Evolutionary conservation across 331 rosid species (phyloP), one percentile per base, ranked within the genome.

Genomic region (Dryas integrifolia): DNA sequence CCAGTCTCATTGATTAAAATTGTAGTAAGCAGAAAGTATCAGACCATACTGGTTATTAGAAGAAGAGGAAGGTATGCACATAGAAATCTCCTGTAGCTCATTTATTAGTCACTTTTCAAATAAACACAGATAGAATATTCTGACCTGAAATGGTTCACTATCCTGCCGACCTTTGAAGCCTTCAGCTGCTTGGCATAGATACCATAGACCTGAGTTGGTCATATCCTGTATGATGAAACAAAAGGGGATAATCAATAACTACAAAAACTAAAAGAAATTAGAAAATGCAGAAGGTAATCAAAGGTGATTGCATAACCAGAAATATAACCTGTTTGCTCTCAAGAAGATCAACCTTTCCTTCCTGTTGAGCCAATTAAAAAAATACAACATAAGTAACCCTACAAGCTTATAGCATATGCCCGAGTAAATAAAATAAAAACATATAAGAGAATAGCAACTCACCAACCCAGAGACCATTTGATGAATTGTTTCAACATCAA

Each of bases 301-400:
- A 57, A 51, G 45, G 69, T 69, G 16, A 58, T 4, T n/a, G 65
- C 60, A 59, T 58, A 58, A 69, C 43, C 51, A 73, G 72, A 80
- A 72, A 65, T 69, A 68, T 65, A 52, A 90, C 97, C 95, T 92
- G 98, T 65, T 89, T 89, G 87, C 80, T 82, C 76, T 92, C 98
- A 38, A 89, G 78, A 81, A 78, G 81, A 69, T 81, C 79, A 16
- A 92, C 71, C 78, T 88, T 89, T 44, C 81, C 91, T 81, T 86
- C 96, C 96, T 89, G 82, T 77, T 69, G 58, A 67, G 66, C 65
- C 64, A 61, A 72, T 79, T 10, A 11, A 38, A 40, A 55, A 51
- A 69, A 81, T 58, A 67, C 24, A 81, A 74, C 24, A 72, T 75
- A 39, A 72, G 68, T 12, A 72, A 18, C 12, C 11, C 21, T 35